Evolutionary conservation across 2,329 filamentous ascomycete species (phyloP), one percentile per base, ranked within the genome.

Genomic region (Trichoderma sp.): DNA sequence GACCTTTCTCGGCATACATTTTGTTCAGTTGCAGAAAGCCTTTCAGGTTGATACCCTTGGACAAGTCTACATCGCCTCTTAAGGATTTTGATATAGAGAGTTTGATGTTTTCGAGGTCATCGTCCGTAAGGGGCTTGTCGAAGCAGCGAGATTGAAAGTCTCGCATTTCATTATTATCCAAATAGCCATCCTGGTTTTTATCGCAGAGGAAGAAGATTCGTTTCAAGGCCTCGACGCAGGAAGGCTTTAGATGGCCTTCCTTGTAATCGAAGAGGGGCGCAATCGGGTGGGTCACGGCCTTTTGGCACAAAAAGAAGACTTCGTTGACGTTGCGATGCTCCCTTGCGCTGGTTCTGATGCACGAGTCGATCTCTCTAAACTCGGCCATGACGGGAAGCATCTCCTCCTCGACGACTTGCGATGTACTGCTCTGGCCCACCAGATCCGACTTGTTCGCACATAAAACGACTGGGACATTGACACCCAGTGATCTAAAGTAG

Each of bases 391-490:
- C 93, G 0, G 97, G 97, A 38, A 98, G 88, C 95, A 99, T 98
- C 86, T 99, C 97, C 83, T 98, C 97, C 81, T 98, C 94, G 63
- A 98, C 91, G 9, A 98, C 93, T 83, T 98, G 94, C 0, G 94
- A 90, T 9, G 94, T 95, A 76, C 89, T 93, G 59, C 91, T 92
- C 79, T 93, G 92, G 3, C 90, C 90, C 3, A 91, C 91, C 72
- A 98, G 87, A 81, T 99, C 97, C n/a, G 95, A 94, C 85, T 99
- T 99, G 87, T 98, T 98, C 81, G 97, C 95, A 81, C 97, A 98
- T 75, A 99, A 87, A 62, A 99, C 95, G 12, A 99, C 97, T 0
- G 97, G 97, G 27, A 99, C 95, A 83, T 99, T 99, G 82, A 99
- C 97, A n/a, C 97, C 97, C 53, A 99, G 90, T 4, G 95, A 98